A percentile compares a stretch with the other conserved stretches of the same genome.
Conservation (phyloP, 371 early-diverging fungal genomes). For the Lichtheimia corymbifera region DNA sequence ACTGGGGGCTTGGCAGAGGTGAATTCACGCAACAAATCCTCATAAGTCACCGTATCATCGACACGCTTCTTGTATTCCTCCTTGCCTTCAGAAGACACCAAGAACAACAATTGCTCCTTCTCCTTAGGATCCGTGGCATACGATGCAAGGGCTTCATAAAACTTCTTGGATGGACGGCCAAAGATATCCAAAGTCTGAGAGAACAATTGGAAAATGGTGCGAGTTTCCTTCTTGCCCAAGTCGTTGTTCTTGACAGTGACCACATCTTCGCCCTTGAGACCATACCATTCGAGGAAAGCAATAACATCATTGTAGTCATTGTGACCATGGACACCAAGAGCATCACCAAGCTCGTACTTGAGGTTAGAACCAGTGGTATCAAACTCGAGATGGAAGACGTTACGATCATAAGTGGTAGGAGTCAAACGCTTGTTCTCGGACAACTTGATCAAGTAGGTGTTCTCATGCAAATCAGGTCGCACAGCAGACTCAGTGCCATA, state of each 20-base stretch:
- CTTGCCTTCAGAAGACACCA: conserved; percentile 76
- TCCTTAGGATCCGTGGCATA: conserved; percentile 75
- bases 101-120: conserved; percentile 68
- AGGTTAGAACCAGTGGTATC: conserved; percentile 79
- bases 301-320: conserved; percentile 78
- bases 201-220: conserved; percentile 80
- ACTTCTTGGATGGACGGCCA: conserved; percentile 92
- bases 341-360: conserved; percentile 90
- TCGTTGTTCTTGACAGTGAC: conserved; percentile 57
- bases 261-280: conserved; percentile 65
- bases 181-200: conserved; percentile 86
- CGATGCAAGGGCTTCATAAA: conserved; percentile 79
- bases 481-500: conserved; percentile 54
- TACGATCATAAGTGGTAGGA: conserved; percentile 85
- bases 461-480: conserved; percentile 68
- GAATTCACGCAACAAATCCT: conserved; percentile 85
- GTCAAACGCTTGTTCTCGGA: conserved; percentile 83
- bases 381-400: conserved; percentile 95
- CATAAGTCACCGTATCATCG: conserved; percentile 83
- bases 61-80: conserved; percentile 81
- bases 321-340: conserved; percentile 90
- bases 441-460: conserved; percentile 67
- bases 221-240: conserved; percentile 56
- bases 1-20: conserved; percentile 79
- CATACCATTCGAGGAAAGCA: conserved; percentile 74